Base-by-base conservation (phyloP, 2,329 filamentous ascomycete genomes). In the Lasiodiplodia sp. region DNA sequence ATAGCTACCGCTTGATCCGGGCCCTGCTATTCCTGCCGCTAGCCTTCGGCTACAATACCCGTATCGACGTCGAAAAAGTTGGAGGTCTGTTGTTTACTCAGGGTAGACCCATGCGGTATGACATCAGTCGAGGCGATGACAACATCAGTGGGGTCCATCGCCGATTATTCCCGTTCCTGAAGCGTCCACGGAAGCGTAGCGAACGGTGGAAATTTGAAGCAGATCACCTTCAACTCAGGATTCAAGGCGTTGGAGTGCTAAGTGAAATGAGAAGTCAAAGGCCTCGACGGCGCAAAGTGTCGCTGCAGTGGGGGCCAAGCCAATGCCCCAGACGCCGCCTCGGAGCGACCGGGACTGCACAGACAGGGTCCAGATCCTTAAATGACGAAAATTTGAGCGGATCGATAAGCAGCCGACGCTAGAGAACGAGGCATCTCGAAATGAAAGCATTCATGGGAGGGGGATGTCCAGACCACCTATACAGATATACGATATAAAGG, bases 371-470 rank as follows among this genome's bases (percentile, higher is more conserved):
- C n/a, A 58, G 55, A 40, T 23, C 34, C 34, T 14, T 40, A 34
- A 58, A 40, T 58, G 55, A 58, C 55, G 55, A 40, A 38, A 38
- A 23, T 40, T 37, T 25, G 55, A 58, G 55, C 55, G 18, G 55
- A 40, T 57, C 31, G 34, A 38, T 40, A 37, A 56, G 53, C 53
- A 37, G 52, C 14, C 52, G 52, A 31, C 52, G 31, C 14, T 31
- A 55, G 53, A 31, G 28, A 7, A 16, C 53, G 31, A 21, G 12
- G 49, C 21, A 25, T 23, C 6, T 55, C 52, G 49, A 23, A 12
- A 23, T 21, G 23, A 25, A 31, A 7, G 52, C 52, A 34, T 34
- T 34, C 31, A 34, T 34, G 52, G 53, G 25, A 55, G 53, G 14
- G 14, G 10, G 18, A 34, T 47, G 10, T 53, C 14, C 14, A 34